These are phyloP conservation scores for Gracilariopsis chorda DNA, from an alignment of 23 red algal species.

Conservation along the genomic window DNA sequence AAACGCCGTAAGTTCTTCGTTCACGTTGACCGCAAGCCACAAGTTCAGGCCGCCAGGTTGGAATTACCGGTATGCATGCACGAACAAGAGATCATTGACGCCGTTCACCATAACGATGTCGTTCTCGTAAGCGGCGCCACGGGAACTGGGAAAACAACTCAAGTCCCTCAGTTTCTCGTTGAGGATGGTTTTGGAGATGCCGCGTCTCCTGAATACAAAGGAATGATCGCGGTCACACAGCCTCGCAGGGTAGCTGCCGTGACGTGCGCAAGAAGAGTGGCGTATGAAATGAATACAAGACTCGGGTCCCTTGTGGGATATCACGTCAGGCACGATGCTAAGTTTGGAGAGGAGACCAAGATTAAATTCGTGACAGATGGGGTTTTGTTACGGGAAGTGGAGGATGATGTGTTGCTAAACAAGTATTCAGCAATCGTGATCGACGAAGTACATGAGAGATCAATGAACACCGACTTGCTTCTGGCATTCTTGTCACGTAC, in stretches of 20 bases:
- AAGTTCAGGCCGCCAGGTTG: slow-evolving; percentile 27
- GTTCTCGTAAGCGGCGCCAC: slow-evolving; percentile 73
- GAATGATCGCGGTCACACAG: slow-evolving; percentile 85
- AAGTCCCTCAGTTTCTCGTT: slow-evolving; percentile 85
- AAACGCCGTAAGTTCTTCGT: slow-evolving; percentile 2
- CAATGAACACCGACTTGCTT: slow-evolving; percentile 84
- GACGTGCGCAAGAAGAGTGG: slow-evolving; percentile 79
- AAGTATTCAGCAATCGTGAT: slow-evolving; percentile 79
- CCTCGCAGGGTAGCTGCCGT: slow-evolving; percentile 88
- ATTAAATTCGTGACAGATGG: slow-evolving; percentile 92
- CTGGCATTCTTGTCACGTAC: slow-evolving; percentile 68
- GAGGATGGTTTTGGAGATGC: slow-evolving; percentile 73
- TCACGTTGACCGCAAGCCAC: slow-evolving; percentile 20
- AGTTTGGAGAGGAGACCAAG: not conserved
- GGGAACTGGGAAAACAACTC: slow-evolving; percentile 94
- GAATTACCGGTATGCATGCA: slow-evolving; percentile 69
- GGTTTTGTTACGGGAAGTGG: slow-evolving; percentile 63
- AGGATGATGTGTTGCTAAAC: slow-evolving; percentile 66
- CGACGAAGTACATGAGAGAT: slow-evolving; percentile 94
- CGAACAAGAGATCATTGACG: slow-evolving; percentile 83
- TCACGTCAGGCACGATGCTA: slow-evolving; percentile 62
- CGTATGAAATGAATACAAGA: slow-evolving; percentile 60
- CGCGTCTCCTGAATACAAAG: slow-evolving; percentile 28
- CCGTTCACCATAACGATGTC: slow-evolving; percentile 71
- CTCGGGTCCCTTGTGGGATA: slow-evolving; percentile 80